A percentile compares a stretch with the other conserved stretches of the same genome.
Conservation (phyloP, 2,329 filamentous ascomycete genomes). For the Clarireedia monteithiana region DNA sequence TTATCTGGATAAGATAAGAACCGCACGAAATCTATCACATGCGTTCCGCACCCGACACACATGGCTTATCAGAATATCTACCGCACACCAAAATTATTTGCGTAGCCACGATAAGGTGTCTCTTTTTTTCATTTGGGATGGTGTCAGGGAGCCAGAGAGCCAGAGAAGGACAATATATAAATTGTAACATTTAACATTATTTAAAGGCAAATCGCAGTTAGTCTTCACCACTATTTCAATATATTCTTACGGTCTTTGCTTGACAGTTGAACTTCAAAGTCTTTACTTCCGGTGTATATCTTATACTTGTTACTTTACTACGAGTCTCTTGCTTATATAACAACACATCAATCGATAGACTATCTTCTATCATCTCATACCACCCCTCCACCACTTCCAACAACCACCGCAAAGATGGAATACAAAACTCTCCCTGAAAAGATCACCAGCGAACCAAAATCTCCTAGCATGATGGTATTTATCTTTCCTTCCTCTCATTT, state of each 20-base stretch:
- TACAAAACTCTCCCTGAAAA: slow-evolving; percentile 4
- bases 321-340: not conserved
- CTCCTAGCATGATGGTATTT: not conserved
- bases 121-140: not conserved
- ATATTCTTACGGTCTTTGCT: too few relatives aligned
- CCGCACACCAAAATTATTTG: not conserved
- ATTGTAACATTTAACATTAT: not conserved
- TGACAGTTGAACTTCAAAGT: too few relatives aligned
- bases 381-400: not conserved
- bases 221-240: too few relatives aligned
- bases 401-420: not conserved
- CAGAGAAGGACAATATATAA: not conserved
- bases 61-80: slow-evolving; percentile 1
- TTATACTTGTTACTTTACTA: not conserved
- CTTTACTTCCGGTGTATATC: too few relatives aligned
- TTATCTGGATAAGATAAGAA: slow-evolving; percentile 8
- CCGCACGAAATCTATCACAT: slow-evolving; percentile 2
- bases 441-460: not conserved
- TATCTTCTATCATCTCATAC: not conserved
- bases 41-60: slow-evolving; percentile 5
- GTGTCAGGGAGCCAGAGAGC: not conserved
- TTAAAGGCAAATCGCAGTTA: too few relatives aligned
- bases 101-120: not conserved
- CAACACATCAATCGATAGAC: not conserved
- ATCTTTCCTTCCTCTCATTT: too few relatives aligned